Base-by-base conservation (phyloP, 108 stramenopile genomes). In the Skeletonema grethae region DNA sequence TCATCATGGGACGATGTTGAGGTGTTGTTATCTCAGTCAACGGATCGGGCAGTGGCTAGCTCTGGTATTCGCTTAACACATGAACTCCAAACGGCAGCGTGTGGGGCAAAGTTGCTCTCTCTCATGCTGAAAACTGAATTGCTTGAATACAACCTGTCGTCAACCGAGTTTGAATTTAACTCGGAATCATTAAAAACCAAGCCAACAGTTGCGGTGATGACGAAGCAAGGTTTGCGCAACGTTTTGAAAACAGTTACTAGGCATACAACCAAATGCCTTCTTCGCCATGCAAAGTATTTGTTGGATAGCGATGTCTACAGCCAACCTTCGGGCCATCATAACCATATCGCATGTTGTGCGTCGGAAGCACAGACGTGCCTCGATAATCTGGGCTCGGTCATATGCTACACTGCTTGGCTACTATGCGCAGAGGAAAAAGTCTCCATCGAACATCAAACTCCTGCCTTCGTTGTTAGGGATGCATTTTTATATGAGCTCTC, bases 1-100 rank as follows among this genome's bases (percentile, higher is more conserved):
- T 72, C 75, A 6, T 65, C 65, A 5, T 81, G 75, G 75, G 63
- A 63, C 31, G 80, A 81, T 22, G 57, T 81, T 46, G 70, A 71
- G 41, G 63, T 71, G n/a, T 60, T 81, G 20, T 16, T 77, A 30
- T 35, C 48, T 38, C 80, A 81, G 30, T 67, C 75, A 0, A 50
- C 65, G n/a, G 53, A 35, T 53, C 69, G 76, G 50, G 76, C 80
- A 65, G 60, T 65, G 31, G 62, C 65, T 69, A 57, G 39, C 18
- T 61, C 75, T 31, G 76, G 75, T 34, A 46, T 41, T 43, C 25
- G 65, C 18, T 31, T 76, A 18, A 59, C 75, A 30, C 69, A 72
- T 7, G 69, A 70, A 7, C 75, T 81, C 13, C 80, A 76, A 38
- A 45, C 70, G 53, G 70, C 75, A 63, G 75, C 75, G 30, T 70